phyloP scores from a whole-genome alignment of 495 filamentous ascomycete genomes.

The Sphaerosporella brunnea region DNA sequence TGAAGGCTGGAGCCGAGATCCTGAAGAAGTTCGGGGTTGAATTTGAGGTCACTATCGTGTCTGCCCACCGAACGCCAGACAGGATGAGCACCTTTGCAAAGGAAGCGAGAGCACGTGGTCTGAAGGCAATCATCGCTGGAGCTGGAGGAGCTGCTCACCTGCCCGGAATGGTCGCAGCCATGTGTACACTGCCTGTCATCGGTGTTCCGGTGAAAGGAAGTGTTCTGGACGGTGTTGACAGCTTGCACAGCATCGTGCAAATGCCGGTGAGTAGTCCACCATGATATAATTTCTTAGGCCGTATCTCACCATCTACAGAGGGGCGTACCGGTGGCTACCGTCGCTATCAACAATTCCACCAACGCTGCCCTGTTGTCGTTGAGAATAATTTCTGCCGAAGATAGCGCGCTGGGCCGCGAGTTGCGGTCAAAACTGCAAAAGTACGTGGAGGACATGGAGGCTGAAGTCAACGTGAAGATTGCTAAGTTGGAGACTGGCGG shows the following conservation, averaged over 20 bases:
- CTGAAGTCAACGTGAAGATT: constrained; percentile 47
- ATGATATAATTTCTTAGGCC: not conserved
- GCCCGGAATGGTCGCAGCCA: constrained; percentile 78
- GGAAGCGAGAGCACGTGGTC: constrained; percentile 45
- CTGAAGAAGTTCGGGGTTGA: constrained; percentile 59
- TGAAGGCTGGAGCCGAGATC: constrained; percentile 58
- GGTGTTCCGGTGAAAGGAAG: constrained; percentile 82
- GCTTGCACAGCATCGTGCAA: constrained; percentile 74
- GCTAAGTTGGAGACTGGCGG: constrained; percentile 47
- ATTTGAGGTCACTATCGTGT: constrained; percentile 66
- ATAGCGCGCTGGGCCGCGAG: constrained; percentile 33
- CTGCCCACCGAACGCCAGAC: constrained; percentile 77
- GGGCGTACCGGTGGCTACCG: constrained; percentile 71
- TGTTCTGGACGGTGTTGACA: constrained; percentile 74
- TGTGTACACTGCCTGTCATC: constrained; percentile 78
- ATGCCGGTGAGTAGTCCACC: constrained; percentile 51
- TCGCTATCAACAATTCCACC: constrained; percentile 82
- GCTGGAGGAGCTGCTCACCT: constrained; percentile 85
- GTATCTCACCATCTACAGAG: constrained; percentile 25
- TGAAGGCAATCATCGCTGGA: constrained; percentile 86
- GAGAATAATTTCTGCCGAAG: constrained; percentile 56
- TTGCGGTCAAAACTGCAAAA: constrained; percentile 43
- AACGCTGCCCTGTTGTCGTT: constrained; percentile 85
- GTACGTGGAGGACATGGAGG: constrained; percentile 47
- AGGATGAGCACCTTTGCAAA: constrained; percentile 63